Percentiles rank a stretch among this genome's conserved stretches.
phyloP scores from a whole-genome alignment of 176 grass and related monocot species.

The Cenchrus purpureus region DNA sequence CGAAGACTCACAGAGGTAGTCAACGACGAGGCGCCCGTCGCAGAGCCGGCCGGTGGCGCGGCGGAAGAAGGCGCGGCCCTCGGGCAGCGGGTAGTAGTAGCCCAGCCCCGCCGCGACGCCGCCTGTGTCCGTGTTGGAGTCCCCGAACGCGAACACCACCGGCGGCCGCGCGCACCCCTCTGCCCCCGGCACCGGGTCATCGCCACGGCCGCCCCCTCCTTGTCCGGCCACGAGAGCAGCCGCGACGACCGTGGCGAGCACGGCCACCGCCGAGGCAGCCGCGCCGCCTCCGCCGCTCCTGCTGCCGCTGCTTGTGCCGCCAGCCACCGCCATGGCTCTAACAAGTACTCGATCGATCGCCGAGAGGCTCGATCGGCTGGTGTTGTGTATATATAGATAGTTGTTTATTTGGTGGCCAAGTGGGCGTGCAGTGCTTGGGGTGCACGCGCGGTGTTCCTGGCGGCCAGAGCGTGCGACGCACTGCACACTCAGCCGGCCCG shows the following conservation, averaged over 20 bases:
- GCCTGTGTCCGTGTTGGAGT: constrained; percentile 97
- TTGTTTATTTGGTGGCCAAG: too few species aligned
- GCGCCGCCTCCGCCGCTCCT: background rate
- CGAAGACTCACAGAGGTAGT: constrained; percentile 54
- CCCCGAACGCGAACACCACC: constrained; percentile 82
- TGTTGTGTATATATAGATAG: too few species aligned
- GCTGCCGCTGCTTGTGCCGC: too few species aligned
- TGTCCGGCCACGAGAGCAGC: background rate
- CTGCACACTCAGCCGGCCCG: too few species aligned
- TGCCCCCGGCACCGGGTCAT: background rate
- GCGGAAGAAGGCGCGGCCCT: constrained; percentile 67
- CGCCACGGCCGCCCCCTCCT: background rate
- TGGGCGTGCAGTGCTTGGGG: too few species aligned
- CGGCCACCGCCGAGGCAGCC: too few species aligned
- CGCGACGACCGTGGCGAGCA: background rate
- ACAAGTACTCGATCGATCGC: background rate
- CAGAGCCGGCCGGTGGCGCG: constrained; percentile 61
- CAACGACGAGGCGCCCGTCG: constrained; percentile 65
- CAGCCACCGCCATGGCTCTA: background rate
- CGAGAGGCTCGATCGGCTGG: too few species aligned
- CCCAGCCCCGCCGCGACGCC: constrained; percentile 56
- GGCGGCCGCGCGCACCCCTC: constrained; percentile 26
- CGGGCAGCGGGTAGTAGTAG: constrained; percentile 45
- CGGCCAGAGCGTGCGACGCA: too few species aligned
- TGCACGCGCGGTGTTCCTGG: too few species aligned